Conservation (phyloP, 116 monocot genomes). For the Phalaenopsis hybrid region DNA sequence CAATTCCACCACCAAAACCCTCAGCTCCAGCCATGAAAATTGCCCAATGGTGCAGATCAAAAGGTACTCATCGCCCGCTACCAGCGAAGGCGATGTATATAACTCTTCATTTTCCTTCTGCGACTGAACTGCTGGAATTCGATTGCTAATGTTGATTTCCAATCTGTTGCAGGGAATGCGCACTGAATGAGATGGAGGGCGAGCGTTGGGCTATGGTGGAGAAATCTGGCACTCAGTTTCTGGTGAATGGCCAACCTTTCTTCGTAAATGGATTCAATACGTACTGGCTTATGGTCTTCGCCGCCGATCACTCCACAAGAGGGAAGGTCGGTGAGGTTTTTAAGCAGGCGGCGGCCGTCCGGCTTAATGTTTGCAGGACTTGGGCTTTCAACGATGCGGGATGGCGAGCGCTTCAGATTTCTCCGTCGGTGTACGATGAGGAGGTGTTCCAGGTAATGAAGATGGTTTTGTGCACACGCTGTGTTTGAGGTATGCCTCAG, state of each 20-base stretch:
- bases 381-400: slow-evolving; percentile 91
- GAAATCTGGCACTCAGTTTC: slow-evolving; percentile 51
- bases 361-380: slow-evolving; percentile 80
- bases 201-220: slow-evolving; percentile 52
- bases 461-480: not conserved
- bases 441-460: slow-evolving; percentile 64
- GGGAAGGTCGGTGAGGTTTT: slow-evolving; percentile 60
- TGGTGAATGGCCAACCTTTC: slow-evolving; percentile 38
- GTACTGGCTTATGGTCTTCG: slow-evolving; percentile 83
- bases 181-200: slow-evolving; percentile 4
- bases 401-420: slow-evolving; percentile 64
- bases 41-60: not conserved
- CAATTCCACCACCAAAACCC: not conserved
- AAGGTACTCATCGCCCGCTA: not conserved
- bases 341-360: slow-evolving; percentile 35
- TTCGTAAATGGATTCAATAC: slow-evolving; percentile 82
- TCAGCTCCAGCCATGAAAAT: not conserved
- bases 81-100: not conserved
- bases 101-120: not conserved
- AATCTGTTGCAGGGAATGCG: not conserved
- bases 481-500: slow-evolving; percentile 3
- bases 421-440: slow-evolving; percentile 68
- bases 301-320: slow-evolving; percentile 48
- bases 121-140: not conserved
- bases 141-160: not conserved